phyloP scores from a whole-genome alignment of 352 stramenopile species.

The Globisporangium mamillatum region DNA sequence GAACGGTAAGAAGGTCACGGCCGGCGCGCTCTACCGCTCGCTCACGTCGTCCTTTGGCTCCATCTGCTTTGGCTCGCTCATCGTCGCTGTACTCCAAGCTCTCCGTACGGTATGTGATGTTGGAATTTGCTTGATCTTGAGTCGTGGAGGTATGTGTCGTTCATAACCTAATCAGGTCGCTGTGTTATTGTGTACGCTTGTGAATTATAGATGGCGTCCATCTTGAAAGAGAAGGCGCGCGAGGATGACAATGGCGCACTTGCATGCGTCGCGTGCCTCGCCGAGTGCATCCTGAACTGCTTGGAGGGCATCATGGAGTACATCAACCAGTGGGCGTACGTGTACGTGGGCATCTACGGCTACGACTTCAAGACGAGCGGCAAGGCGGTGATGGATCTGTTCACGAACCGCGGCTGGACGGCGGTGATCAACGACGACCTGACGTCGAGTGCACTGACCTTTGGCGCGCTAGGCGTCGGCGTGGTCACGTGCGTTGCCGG shows the following conservation, averaged over 20 bases:
- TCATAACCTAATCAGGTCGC: background rate
- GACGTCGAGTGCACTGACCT: conserved; percentile 73
- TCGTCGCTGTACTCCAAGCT: conserved; percentile 84
- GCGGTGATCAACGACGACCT: conserved; percentile 90
- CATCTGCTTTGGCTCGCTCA: conserved; percentile 84
- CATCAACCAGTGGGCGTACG: conserved; percentile 89
- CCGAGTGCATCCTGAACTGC: conserved; percentile 83
- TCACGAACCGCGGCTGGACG: conserved; percentile 83
- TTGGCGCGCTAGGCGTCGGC: conserved; percentile 81
- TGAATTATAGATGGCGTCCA: conserved; percentile 47
- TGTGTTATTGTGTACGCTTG: background rate
- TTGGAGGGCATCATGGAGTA: conserved; percentile 88
- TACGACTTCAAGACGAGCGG: conserved; percentile 83
- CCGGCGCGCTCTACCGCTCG: conserved; percentile 74
- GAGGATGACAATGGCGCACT: conserved; percentile 76
- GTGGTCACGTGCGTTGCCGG: conserved; percentile 61
- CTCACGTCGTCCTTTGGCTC: conserved; percentile 77
- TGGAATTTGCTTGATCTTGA: background rate
- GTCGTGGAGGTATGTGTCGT: background rate
- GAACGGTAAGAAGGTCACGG: conserved; percentile 46
- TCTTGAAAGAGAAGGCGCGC: conserved; percentile 60
- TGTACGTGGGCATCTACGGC: conserved; percentile 89
- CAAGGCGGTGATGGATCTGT: conserved; percentile 88
- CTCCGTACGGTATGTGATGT: conserved; percentile 49
- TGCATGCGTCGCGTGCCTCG: conserved; percentile 82